Conservation (phyloP, 2,329 filamentous ascomycete genomes). For the Aspergillus neotritici region DNA sequence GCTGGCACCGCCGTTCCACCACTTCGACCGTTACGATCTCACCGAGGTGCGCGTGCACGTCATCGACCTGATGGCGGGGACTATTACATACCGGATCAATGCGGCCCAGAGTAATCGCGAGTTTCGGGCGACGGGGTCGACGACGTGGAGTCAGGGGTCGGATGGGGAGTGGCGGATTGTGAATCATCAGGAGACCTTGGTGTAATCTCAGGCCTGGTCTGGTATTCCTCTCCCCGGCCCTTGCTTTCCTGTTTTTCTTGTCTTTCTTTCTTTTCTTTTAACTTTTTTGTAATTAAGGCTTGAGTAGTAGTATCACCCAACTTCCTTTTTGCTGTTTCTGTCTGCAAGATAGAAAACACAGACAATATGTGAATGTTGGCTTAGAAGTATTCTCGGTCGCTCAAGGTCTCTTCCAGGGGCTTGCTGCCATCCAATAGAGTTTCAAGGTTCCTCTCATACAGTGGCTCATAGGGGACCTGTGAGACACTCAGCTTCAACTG, state of each 20-base stretch:
- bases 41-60: slow-evolving; percentile 28
- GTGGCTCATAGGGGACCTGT: neutral
- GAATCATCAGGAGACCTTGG: slow-evolving; percentile 31
- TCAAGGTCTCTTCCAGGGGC: neutral
- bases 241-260: no score
- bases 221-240: no score
- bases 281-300: no score
- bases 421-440: neutral
- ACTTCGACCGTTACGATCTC: slow-evolving; percentile 30
- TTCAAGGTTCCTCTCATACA: neutral
- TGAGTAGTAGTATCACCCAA: no score
- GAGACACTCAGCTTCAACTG: neutral
- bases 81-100: slow-evolving; percentile 29
- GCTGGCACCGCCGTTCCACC: slow-evolving; percentile 30
- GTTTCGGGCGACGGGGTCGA: slow-evolving; percentile 27
- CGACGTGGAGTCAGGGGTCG: slow-evolving; percentile 35
- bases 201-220: no score
- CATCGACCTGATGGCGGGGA: slow-evolving; percentile 34
- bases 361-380: neutral
- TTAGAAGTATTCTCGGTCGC: neutral
- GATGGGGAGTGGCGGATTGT: slow-evolving; percentile 35
- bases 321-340: no score
- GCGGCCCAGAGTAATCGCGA: slow-evolving; percentile 22
- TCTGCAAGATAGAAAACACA: no score
- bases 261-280: no score